Base-by-base conservation (phyloP, 495 filamentous ascomycete genomes). In the Evansstolkia leycettana region DNA sequence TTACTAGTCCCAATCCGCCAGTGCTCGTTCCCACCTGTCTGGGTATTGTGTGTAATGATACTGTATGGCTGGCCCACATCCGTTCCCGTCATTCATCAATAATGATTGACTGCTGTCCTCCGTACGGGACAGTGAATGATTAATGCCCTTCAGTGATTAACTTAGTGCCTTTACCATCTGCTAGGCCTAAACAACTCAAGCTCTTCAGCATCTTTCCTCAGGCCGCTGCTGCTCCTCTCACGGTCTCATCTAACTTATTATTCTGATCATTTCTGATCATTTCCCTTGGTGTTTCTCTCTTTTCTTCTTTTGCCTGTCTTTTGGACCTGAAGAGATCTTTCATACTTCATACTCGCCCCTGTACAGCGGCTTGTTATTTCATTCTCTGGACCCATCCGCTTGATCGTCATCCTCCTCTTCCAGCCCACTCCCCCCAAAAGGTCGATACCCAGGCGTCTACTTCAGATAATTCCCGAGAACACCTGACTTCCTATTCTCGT, bases 161-260 rank as follows among this genome's bases (percentile, higher is more conserved):
- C 33, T 40, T 24, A 23, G 20, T 17, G 36, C 33, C 23, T 15
- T 31, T 33, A 34, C n/a, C 36, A 17, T 16, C 30, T 15, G 30
- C 30, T 15, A 32, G 18, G 36, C 33, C n/a, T n/a, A n/a, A n/a
- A n/a, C n/a, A n/a, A n/a, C n/a, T n/a, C n/a, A 36, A 26, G 36
- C 42, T 46, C 43, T 47, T 42, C 40, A 35, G 16, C 29, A 14
- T 36, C 39, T 42, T 35, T 33, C 13, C 27, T 29, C 16, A 15
- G 5, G 7, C 17, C 9, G 24, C 33, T 35, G 15, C 17, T 35
- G 15, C 35, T 18, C 19, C 24, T 30, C n/a, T 25, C 13, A 2
- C 10, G 12, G 15, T 16, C 11, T 13, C 13, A 15, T 31, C 23
- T 17, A 10, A 10, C 31, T 8, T 8, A 24, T 14, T 17, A n/a